Percentiles rank a stretch among this genome's conserved stretches.
Evolutionary conservation across 2,329 filamentous ascomycete species (phyloP).

Genomic region (Botrytis fragariae): DNA sequence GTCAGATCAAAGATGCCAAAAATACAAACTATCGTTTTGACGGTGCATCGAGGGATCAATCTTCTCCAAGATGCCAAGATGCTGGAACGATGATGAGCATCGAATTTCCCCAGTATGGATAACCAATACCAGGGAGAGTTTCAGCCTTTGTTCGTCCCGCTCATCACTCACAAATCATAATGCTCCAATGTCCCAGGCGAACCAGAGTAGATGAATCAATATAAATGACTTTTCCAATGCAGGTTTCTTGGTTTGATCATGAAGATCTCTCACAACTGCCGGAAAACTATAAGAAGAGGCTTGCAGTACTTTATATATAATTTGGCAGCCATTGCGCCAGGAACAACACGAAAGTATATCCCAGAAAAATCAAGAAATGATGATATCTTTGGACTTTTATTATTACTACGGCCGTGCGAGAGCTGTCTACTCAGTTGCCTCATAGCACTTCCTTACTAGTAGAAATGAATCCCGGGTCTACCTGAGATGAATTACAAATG

Average conservation of each 20-base stretch:
- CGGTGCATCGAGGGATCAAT: neutral
- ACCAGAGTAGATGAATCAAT: neutral
- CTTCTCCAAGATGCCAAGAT: neutral
- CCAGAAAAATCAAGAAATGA: neutral
- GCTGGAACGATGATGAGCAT: neutral
- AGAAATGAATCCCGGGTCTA: neutral
- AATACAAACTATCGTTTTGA: neutral
- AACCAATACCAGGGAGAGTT: neutral
- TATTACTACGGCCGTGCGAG: neutral
- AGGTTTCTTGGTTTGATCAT: neutral
- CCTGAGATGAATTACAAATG: neutral
- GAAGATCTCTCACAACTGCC: neutral
- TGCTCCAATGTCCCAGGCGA: neutral
- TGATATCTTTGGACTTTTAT: neutral
- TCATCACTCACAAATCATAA: neutral
- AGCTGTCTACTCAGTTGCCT: neutral
- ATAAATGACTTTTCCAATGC: neutral
- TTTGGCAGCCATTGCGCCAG: neutral
- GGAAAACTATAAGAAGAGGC: neutral
- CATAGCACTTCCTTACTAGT: neutral
- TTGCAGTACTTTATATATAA: neutral
- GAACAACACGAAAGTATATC: neutral
- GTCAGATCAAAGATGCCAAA: conserved; percentile 5
- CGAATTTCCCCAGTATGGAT: neutral
- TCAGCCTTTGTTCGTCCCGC: neutral